Evolutionary conservation across 768 basidiomycete genomes (phyloP), one percentile per base, ranked within the genome.

Genomic region (Suillus spraguei): DNA sequence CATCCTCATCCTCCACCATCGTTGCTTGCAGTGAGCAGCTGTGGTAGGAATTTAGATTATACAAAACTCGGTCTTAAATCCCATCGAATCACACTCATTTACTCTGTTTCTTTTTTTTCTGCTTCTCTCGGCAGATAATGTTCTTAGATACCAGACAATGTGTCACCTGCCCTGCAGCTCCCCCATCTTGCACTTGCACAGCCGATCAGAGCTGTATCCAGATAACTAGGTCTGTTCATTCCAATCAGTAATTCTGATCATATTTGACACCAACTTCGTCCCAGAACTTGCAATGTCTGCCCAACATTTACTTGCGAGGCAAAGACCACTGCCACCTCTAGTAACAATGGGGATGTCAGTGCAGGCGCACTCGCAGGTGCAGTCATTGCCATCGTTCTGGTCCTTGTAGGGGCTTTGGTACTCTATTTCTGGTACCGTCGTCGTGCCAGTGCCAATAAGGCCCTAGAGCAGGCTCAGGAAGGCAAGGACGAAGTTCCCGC

Each of bases 301-400:
- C 72, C 80, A 14, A 74, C 75, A 49, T 84, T 83, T 68, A 72
- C 74, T 64, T 93, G 91, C 68, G 80, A 85, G 33, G 61, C 78
- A 36, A 78, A 60, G 22, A 33, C 67, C 22, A 65, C 59, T 38
- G 58, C 63, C 33, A 65, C 70, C 5, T 14, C 46, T 17, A 46
- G 41, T 50, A 41, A 60, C 24, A 82, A 83, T 8, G 75, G 16
- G 33, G 71, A 74, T 11, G 76, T 86, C 59, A 87, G 88, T 71
- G 82, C 85, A 60, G 91, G 90, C 50, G 90, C 88, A 3, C 81
- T 92, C 22, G 91, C 89, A 22, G 92, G 90, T 54, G 90, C 86
- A 47, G 82, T 94, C 63, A 77, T 92, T 36, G 91, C 86, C 39
- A 80, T 81, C 13, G 69, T 94, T 49, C 70, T 88, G 11, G 83